Evolutionary conservation across 192 early-diverging fungal species (phyloP).

Genomic region (Chytriomyces hyalinus): DNA sequence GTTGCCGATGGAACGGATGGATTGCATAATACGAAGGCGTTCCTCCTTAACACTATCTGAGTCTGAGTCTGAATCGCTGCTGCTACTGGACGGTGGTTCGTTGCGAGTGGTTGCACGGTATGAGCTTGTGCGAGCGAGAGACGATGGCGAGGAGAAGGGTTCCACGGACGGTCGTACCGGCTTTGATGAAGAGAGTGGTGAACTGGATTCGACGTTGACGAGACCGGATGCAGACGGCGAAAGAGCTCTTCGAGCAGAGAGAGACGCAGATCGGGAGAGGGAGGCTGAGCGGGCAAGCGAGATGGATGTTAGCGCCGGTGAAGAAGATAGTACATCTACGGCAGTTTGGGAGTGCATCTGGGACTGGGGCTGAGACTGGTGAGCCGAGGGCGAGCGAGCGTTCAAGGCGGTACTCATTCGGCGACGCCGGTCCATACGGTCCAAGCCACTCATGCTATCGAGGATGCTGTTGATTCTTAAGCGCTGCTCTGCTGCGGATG

Average conservation of each 20-base stretch:
- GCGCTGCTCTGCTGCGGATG: no score
- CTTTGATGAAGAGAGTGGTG: background rate
- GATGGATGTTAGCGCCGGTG: background rate
- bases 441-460: background rate
- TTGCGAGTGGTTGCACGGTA: background rate
- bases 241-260: background rate
- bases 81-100: background rate
- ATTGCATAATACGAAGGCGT: no score
- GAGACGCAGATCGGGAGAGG: background rate
- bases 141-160: background rate
- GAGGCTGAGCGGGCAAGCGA: background rate
- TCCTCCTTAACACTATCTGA: background rate
- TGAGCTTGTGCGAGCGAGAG: background rate
- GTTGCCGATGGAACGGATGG: no score
- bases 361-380: background rate
- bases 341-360: background rate
- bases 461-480: no score
- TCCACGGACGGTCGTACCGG: background rate
- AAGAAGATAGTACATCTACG: background rate
- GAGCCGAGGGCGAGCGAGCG: background rate
- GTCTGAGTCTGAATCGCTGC: background rate
- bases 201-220: background rate
- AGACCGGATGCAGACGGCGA: background rate
- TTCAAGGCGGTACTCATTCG: background rate
- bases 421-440: background rate